Evolutionary conservation across 2,329 filamentous ascomycete genomes (phyloP), one percentile per base, ranked within the genome.

Genomic region (Trichothecium sympodiale): DNA sequence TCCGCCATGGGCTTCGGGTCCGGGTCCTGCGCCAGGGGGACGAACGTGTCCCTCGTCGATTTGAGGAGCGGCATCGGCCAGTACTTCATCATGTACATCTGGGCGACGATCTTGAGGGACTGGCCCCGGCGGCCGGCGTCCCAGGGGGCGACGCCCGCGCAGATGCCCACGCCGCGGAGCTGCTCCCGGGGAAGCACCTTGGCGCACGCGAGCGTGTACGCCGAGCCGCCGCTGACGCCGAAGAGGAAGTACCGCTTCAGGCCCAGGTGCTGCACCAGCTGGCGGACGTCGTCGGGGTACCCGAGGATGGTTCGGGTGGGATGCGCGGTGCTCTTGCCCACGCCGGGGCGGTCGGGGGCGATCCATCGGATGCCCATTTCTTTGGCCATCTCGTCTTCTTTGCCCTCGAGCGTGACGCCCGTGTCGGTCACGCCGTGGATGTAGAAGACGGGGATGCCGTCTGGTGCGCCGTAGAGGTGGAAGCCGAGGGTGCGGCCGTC

Each of bases 161-260:
- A 29, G n/a, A 40, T 27, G 15, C 34, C 30, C 25, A 39, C 38
- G 15, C 34, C 35, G 17, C 28, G 16, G 8, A 40, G 25, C 27
- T 36, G 35, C 14, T 32, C 23, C 25, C 14, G 12, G 10, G 34
- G 38, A 8, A 37, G 26, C 15, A 17, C 10, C 14, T 31, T 40
- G 17, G 38, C 38, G 17, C 38, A 40, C 5, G 38, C 38, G 16
- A 40, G 35, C 17, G 38, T 31, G 20, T 33, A 40, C 8, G 29
- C 25, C 8, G 34, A 23, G 12, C 38, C 38, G 16, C 38, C 38
- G 4, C 34, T 37, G 8, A 33, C 27, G 3, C 34, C 35, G 16
- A 37, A 26, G 5, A 40, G 7, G 17, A 37, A 18, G 27, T 40
- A 40, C 13, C 26, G 20, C 17, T 33, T 14, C 15, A 40, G 31